Evolutionary conservation across 257 asterid genomes (phyloP).

Genomic region (Solanum neorickii): DNA sequence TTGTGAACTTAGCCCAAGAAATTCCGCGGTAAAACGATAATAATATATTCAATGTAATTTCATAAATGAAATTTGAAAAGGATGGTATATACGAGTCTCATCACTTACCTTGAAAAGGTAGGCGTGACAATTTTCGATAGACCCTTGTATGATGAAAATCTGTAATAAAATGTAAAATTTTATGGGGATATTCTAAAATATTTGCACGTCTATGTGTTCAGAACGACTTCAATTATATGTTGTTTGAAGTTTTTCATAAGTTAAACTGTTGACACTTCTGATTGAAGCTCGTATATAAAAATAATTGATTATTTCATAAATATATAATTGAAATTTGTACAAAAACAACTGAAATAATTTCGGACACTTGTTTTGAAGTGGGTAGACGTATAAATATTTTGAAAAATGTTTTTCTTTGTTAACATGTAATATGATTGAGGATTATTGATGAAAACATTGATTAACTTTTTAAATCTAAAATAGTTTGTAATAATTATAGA

Average conservation of each 20-base stretch:
- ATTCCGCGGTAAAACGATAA: background rate
- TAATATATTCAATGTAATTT: background rate
- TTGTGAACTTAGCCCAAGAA: background rate
- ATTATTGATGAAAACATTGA: background rate
- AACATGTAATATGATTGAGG: background rate
- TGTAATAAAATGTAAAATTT: background rate
- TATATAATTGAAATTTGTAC: background rate
- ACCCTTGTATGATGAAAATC: no score
- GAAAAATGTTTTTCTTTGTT: background rate
- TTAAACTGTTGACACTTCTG: fast-evolving
- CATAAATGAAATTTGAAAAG: fast-evolving
- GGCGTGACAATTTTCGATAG: background rate
- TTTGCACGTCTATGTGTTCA: background rate
- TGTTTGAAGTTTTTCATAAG: background rate
- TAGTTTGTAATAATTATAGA: background rate
- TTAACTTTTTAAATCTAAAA: background rate
- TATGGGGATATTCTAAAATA: background rate
- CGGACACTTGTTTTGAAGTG: background rate
- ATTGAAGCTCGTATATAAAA: background rate
- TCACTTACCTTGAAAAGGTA: background rate
- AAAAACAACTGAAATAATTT: background rate
- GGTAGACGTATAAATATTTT: background rate
- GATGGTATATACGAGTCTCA: fast-evolving
- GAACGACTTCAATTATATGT: background rate
- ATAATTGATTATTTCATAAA: background rate